Evolutionary conservation across 208 protist species (phyloP), one percentile per base, ranked within the genome.

Genomic region (Leishmania major): DNA sequence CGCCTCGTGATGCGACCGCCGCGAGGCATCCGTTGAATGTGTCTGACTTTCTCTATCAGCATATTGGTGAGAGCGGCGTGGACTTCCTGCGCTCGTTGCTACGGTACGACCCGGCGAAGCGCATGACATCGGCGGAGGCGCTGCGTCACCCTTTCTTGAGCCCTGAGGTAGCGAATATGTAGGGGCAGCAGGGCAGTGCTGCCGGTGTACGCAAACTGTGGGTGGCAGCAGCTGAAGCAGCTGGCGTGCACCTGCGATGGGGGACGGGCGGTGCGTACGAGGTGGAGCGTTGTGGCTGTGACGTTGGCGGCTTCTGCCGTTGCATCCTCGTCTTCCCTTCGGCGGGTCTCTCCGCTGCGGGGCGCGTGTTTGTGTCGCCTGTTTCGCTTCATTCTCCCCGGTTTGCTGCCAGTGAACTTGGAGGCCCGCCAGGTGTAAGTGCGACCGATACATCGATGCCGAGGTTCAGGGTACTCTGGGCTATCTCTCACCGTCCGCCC

Each of bases 51-150:
- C 49, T 87, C 22, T 55, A 73, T 31, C 71, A 70, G 47, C 75
- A 81, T 35, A 77, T 88, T 19, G 92, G 92, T 0, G 55, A 35
- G 5, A 84, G 89, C 31, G 92, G 92, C 0, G 51, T 91, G 25
- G 87, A 93, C 66, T 80, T 95, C 3, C 74, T 95, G 51, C 82
- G 84, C 11, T 75, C 75, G 28, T 57, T 92, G 60, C 79, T 94
- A 19, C 73, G 80, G 11, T 95, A 92, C 79, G 87, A 95, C 51
- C 92, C 92, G 1, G 70, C 76, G 4, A 71, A 87, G 17, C 88
- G 92, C 35, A 77, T 95, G 59, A 91, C 85, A 1, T 91, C 89
- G 0, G 74, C 78, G 25, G 89, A 94, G 47, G 92, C 92, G 19
- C 79, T 95, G 70, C 78, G 77, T 13, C 92, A 95, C 75, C 89